These are phyloP conservation scores for Galerina marginata DNA, from an alignment of 768 basidiomycete genomes.

Conservation along the genomic window DNA sequence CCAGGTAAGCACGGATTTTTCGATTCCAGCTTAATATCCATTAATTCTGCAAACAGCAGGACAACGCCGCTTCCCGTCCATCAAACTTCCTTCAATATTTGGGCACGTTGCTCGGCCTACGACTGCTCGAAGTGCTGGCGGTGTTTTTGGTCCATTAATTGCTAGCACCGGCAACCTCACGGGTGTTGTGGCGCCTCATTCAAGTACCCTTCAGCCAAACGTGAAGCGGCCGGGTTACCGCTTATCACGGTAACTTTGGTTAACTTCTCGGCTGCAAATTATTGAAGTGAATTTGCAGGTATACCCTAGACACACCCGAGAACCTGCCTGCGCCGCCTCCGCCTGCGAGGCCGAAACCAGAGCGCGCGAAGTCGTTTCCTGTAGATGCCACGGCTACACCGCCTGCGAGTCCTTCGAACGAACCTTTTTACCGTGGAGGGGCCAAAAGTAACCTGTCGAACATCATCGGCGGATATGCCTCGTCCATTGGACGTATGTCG, in stretches of 20 bases:
- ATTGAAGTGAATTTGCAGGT: neutral
- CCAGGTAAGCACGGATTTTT: neutral
- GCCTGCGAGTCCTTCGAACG: neutral
- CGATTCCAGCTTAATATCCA: neutral
- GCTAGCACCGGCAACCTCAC: slow-evolving; percentile 69
- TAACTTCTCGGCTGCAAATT: neutral
- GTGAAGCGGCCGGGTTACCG: slow-evolving; percentile 68
- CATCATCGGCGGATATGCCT: slow-evolving; percentile 16
- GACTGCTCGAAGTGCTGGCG: slow-evolving; percentile 55
- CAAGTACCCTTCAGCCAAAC: slow-evolving; percentile 58
- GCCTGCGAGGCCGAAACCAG: too few species aligned
- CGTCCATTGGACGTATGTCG: slow-evolving; percentile 20
- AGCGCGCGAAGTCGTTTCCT: neutral
- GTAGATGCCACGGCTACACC: neutral
- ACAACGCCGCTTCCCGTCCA: neutral
- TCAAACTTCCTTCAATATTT: slow-evolving; percentile 13
- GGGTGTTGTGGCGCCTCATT: slow-evolving; percentile 61
- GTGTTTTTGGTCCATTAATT: slow-evolving; percentile 75
- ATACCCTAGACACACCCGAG: too few species aligned
- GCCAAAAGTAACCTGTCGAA: slow-evolving; percentile 14
- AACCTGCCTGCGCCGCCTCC: too few species aligned
- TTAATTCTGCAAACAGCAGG: neutral
- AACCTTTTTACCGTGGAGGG: slow-evolving; percentile 6
- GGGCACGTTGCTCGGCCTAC: slow-evolving; percentile 35
- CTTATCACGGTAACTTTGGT: slow-evolving; percentile 54